Evolutionary conservation across 2,329 filamentous ascomycete species (phyloP), one percentile per base, ranked within the genome.

Genomic region (Aspergillus neoniger): DNA sequence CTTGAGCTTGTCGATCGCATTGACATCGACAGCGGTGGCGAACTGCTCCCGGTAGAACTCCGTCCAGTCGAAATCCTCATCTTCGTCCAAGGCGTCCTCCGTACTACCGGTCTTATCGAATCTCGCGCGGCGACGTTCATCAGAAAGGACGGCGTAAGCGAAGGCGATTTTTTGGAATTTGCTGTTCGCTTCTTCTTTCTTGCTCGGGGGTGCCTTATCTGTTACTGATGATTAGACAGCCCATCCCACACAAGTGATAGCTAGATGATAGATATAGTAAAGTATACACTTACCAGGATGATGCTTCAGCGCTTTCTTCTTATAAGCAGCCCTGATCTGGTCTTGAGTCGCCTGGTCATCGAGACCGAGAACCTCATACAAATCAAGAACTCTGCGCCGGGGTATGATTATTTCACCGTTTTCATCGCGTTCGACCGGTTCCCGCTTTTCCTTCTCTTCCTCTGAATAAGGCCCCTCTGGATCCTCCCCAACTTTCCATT

Each of bases 31-130:
- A 25, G 91, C 83, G 59, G 93, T 88, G 53, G 85, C 86, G 75
- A 89, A 96, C 69, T 96, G 92, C 65, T 89, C 87, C 57, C 88
- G 86, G 81, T 96, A 99, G 81, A 92, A 99, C 51, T 91, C 88
- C 57, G 86, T 83, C 95, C 95, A 99, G 81, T 91, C 86, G 79
- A 98, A 99, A 57, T 89, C 90, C 4, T 86, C 84, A 72, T 92
- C 89, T 55, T 82, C 78, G 32, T 83, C 84, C 21, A 96, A 85
- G 8, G 87, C 88, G 72, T 97, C 93, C 10, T 91, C 87, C 0
- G 93, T 98, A 58, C 90, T 95, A 57, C 95, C 95, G 0, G 94
- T 98, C 56, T 85, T 83, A 73, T 99, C 94, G 80, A 96, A 99
- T 61, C 91, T 90, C 68, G 88, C 87, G 67, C 95, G 90, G 56